phyloP scores from a whole-genome alignment of 495 filamentous ascomycete species.

The Neurospora sublineolata region DNA sequence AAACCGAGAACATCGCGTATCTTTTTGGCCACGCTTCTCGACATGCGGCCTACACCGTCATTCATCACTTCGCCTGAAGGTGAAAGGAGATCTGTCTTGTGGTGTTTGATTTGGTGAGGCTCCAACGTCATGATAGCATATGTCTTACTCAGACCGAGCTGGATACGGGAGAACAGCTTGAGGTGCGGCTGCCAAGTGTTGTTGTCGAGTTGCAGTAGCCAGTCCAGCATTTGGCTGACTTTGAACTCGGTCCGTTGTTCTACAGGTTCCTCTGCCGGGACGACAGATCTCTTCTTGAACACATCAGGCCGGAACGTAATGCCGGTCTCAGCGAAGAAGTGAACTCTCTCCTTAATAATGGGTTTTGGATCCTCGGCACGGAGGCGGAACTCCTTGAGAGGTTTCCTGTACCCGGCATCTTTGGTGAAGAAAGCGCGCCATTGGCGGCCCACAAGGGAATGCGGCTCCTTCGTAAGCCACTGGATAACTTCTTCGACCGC shows the following conservation, averaged over 20 bases:
- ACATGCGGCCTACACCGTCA: conserved; percentile 69
- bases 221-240: conserved; percentile 28
- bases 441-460: conserved; percentile 29
- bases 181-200: conserved; percentile 27
- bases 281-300: not conserved
- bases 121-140: conserved; percentile 24
- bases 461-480: conserved; percentile 27
- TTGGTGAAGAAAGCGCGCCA: conserved; percentile 38
- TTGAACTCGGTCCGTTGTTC: conserved; percentile 19
- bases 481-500: conserved; percentile 24
- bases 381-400: conserved; percentile 22
- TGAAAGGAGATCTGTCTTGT: conserved; percentile 22
- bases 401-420: conserved; percentile 25
- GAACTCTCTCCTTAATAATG: conserved; percentile 28
- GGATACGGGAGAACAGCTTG: conserved; percentile 31
- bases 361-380: conserved; percentile 20
- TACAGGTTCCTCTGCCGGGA: conserved; percentile 4
- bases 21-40: conserved; percentile 45
- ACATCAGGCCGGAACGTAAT: conserved; percentile 16
- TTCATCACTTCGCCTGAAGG: conserved; percentile 52
- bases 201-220: conserved; percentile 29
- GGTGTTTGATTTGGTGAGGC: conserved; percentile 25
- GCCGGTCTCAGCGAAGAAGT: conserved; percentile 36
- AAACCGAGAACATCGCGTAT: conserved; percentile 51
- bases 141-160: conserved; percentile 36